phyloP scores from a whole-genome alignment of 768 basidiomycete genomes.

The Russula brevipes region DNA sequence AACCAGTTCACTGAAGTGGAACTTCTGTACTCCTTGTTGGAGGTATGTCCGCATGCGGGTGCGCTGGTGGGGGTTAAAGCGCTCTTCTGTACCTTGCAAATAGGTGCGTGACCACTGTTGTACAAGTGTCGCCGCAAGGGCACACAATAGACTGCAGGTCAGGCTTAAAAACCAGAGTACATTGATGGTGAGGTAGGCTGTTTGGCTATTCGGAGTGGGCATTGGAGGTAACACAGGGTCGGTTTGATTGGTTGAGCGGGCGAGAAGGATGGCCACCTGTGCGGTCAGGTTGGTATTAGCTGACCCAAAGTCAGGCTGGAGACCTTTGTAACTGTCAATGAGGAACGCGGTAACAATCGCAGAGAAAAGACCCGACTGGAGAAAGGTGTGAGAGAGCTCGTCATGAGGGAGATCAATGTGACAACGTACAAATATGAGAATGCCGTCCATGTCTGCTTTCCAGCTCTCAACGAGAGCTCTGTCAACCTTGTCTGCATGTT shows the following conservation, averaged over 20 bases:
- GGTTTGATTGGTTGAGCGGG: not conserved
- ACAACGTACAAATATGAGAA: conserved; percentile 23
- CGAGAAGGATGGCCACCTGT: not conserved
- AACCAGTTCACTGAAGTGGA: conserved; percentile 15
- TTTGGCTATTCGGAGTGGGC: not conserved
- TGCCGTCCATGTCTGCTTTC: conserved; percentile 25
- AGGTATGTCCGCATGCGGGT: conserved; percentile 20
- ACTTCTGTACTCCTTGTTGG: conserved; percentile 13
- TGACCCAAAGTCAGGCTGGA: conserved; percentile 5
- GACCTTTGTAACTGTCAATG: conserved; percentile 11
- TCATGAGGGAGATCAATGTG: not conserved
- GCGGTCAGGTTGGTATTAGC: conserved; percentile 4
- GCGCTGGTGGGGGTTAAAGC: conserved; percentile 11
- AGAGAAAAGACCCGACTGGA: conserved; percentile 24
- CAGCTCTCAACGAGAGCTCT: conserved; percentile 16
- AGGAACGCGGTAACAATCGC: conserved; percentile 20
- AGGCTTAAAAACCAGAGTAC: conserved; percentile 25
- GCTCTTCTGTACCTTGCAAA: conserved; percentile 13
- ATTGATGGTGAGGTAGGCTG: conserved; percentile 15
- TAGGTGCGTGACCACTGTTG: conserved; percentile 25
- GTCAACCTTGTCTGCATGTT: conserved; percentile 19
- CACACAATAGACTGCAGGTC: conserved; percentile 15
- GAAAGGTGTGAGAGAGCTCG: not conserved
- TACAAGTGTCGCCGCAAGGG: conserved; percentile 20
- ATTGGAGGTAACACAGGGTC: not conserved